Base-by-base conservation (phyloP, 2,329 filamentous ascomycete genomes). In the Septoria petroselini region DNA sequence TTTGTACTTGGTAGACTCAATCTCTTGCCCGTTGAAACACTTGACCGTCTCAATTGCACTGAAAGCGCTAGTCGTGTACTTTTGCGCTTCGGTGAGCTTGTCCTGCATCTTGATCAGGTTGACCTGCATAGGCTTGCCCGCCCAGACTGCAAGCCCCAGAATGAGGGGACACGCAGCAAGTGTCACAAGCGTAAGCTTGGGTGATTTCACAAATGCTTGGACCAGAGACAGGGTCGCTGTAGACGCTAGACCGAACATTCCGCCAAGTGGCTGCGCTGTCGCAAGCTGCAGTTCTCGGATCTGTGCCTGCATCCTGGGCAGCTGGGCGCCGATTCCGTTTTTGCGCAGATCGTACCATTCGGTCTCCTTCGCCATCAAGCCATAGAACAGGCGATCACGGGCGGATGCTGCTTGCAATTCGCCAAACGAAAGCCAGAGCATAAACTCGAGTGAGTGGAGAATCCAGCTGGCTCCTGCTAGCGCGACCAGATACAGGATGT, bases 1-100 rank as follows among this genome's bases (percentile, higher is more conserved):
- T 1, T 72, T 68, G 63, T 94, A 96, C 57, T 81, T 80, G 62
- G 77, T 76, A 1, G 80, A 68, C 65, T 95, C 91, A 8, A 83
- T 73, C 9, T 78, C 76, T 61, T 89, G 80, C 0, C 85, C 88
- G 59, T 91, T 91, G 70, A 86, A 91, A 44, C 83, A 84, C 66
- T 96, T 96, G 63, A 97, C 88, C 0, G 87, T 80, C 53, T 95
- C 88, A 31, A 96, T 91, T 2, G 81, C 83, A 1, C 76, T 74
- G 7, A 94, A 77, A 0, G 88, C 83, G 8, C 82, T 85, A 7
- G 81, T 83, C 1, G 83, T 79, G 48, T 83, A 75, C 62, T 88
- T 91, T 0, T 89, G 84, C 0, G 88, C 88, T 40, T 77, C 71
- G 1, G 80, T 80, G 0, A 95, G 77, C 48, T 84, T 78, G 1